Evolutionary conservation across 768 basidiomycete genomes (phyloP), one percentile per base, ranked within the genome.

Genomic region (Hirschioporus abietinus): DNA sequence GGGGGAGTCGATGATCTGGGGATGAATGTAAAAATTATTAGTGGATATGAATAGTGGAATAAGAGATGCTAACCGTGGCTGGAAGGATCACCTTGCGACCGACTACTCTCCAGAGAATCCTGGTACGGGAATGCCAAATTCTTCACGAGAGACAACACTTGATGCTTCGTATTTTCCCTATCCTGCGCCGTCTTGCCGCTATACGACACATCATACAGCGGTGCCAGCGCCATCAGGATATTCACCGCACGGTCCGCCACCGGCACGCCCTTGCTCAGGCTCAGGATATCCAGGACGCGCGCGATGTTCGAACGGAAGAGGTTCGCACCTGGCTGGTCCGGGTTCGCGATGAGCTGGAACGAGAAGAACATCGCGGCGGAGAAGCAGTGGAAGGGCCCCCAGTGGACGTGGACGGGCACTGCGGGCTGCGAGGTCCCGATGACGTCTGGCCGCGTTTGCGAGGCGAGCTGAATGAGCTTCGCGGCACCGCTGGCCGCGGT

Each of bases 351-450:
- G 63, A 93, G 83, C 71, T 93, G 91, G 78, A 93, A 93, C n/a
- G 90, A 90, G 83, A 93, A 92, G 78, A 93, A 93, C 88, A 93
- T 92, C 63, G 90, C 90, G 23, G 92, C 91, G 62, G 88, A 88
- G 79, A 93, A 93, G 70, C 89, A 86, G 72, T 94, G 91, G 78
- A 90, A 91, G 0, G 91, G 90, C 4, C 88, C 88, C 88, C 90
- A 92, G 70, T 86, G 87, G 84, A 93, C 88, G 76, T 94, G 92
- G 1, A 90, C 91, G 35, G 90, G 91, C 8, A 92, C 89, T 9
- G 89, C 85, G 67, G 88, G 77, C 20, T 88, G 83, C 17, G 85
- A 83, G 65, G 87, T 90, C 42, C 86, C 84, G 35, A 91, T 79
- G 74, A 90, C 90, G 73, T 92, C 91, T 0, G 90, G 90, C 2